Percentiles rank a stretch among this genome's conserved stretches.
Evolutionary conservation across 1,284 basidiomycete genomes (phyloP).

Genomic region (Pascua sp.): DNA sequence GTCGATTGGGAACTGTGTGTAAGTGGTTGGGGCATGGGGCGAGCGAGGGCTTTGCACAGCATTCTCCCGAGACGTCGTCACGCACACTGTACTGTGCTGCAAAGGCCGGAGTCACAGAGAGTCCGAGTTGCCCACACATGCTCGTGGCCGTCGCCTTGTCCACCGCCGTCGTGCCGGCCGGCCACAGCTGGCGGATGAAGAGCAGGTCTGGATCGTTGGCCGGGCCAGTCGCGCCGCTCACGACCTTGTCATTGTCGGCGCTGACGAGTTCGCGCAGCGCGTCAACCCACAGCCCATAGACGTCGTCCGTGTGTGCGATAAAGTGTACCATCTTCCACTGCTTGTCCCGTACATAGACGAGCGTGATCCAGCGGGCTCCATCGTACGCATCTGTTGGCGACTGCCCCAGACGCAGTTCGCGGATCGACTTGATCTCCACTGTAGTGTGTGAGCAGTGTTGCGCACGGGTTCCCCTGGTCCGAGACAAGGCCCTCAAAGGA

Average conservation of each 20-base stretch:
- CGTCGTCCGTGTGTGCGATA: constrained; percentile 68
- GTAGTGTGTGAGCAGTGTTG: constrained; percentile 1
- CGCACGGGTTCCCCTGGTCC: no score
- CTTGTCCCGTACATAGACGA: constrained; percentile 55
- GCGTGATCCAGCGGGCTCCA: constrained; percentile 52
- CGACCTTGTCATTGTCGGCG: constrained; percentile 32
- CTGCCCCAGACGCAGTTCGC: constrained; percentile 78
- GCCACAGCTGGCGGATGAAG: constrained; percentile 46
- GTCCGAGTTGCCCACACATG: constrained; percentile 62
- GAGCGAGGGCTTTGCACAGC: background rate
- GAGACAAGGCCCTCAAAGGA: no score
- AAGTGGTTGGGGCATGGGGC: background rate
- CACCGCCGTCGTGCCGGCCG: constrained; percentile 30
- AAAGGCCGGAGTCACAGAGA: constrained; percentile 14
- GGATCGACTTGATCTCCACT: constrained; percentile 88
- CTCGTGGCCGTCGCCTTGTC: constrained; percentile 51
- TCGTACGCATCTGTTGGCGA: constrained; percentile 59
- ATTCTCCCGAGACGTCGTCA: background rate
- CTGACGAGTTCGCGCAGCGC: constrained; percentile 51
- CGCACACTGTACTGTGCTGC: constrained; percentile 9
- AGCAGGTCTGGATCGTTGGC: constrained; percentile 42
- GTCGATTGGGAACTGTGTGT: constrained; percentile 56
- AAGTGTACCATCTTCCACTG: constrained; percentile 90
- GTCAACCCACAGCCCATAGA: constrained; percentile 57
- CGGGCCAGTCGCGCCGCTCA: constrained; percentile 24